These are phyloP conservation scores for Corylus heterophylla DNA, from an alignment of 306 rosid genomes.

Conservation along the genomic window DNA sequence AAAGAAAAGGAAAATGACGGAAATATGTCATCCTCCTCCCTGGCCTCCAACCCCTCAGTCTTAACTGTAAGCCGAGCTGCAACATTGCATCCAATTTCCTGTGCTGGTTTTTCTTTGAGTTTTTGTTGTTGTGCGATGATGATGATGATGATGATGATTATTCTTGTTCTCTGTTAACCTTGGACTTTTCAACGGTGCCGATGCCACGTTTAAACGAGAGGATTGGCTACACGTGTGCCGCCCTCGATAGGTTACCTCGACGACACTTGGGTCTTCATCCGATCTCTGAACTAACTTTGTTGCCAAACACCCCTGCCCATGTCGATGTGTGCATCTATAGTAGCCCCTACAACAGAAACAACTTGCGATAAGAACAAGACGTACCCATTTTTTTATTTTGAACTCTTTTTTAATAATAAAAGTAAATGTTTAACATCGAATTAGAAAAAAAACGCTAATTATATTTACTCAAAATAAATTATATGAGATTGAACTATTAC, in stretches of 20 bases:
- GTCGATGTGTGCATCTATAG: slow-evolving; percentile 74
- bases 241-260: slow-evolving; percentile 57
- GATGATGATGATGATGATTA: neutral
- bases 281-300: slow-evolving; percentile 84
- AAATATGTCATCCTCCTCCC: slow-evolving; percentile 39
- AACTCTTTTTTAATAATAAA: no score
- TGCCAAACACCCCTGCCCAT: slow-evolving; percentile 71
- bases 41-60: slow-evolving; percentile 38
- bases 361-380: slow-evolving; percentile 17
- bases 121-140: slow-evolving; percentile 16
- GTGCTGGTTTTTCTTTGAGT: slow-evolving; percentile 30
- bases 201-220: slow-evolving; percentile 28
- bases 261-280: slow-evolving; percentile 50
- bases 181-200: slow-evolving; percentile 25
- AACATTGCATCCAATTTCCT: slow-evolving; percentile 19
- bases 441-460: no score
- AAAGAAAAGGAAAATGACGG: slow-evolving; percentile 50
- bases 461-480: no score
- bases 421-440: no score
- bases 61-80: slow-evolving; percentile 45
- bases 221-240: slow-evolving; percentile 65
- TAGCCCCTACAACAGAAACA: slow-evolving; percentile 61
- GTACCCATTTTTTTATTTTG: no score
- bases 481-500: no score
- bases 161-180: slow-evolving; percentile 25